Percentiles rank a stretch among this genome's conserved stretches.
phyloP scores from a whole-genome alignment of 2,329 filamentous ascomycete species.

The Bisporella sp. region DNA sequence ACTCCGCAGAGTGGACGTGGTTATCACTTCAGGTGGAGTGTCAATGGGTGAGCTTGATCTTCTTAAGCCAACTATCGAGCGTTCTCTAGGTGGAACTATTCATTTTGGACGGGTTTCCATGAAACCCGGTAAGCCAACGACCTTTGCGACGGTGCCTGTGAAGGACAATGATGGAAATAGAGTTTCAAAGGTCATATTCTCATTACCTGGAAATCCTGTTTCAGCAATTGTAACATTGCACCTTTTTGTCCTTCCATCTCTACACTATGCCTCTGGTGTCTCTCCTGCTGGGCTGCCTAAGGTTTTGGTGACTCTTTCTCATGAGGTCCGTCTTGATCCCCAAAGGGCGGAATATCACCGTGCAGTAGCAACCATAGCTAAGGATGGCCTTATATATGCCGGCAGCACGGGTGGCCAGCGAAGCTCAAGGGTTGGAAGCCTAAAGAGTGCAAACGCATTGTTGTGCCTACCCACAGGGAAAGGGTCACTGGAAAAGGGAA shows the following conservation, averaged over 20 bases:
- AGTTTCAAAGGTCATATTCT: constrained; percentile 70
- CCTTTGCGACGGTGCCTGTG: constrained; percentile 80
- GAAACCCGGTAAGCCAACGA: constrained; percentile 98
- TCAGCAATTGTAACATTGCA: constrained; percentile 90
- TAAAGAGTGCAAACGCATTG: constrained; percentile 82
- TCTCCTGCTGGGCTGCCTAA: constrained; percentile 61
- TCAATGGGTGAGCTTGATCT: constrained; percentile 98
- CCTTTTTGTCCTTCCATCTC: constrained; percentile 81
- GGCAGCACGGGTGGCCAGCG: constrained; percentile 83
- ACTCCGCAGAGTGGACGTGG: constrained; percentile 66
- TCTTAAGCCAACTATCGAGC: constrained; percentile 92
- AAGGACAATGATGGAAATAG: constrained; percentile 53
- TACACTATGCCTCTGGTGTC: constrained; percentile 72
- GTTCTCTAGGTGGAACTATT: constrained; percentile 80
- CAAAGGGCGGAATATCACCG: constrained; percentile 83
- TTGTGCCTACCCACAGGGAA: constrained; percentile 64
- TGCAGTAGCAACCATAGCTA: constrained; percentile 60
- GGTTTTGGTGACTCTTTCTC: constrained; percentile 63
- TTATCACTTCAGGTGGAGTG: constrained; percentile 90
- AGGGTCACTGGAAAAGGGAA: constrained; percentile 59
- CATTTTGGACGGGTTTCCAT: constrained; percentile 95
- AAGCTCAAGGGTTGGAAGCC: constrained; percentile 82
- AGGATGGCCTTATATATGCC: constrained; percentile 64
- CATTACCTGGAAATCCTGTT: constrained; percentile 88
- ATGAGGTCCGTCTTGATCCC: constrained; percentile 69